Conservation (phyloP, 192 early-diverging fungal genomes). For the Rhizophagus clarus region DNA sequence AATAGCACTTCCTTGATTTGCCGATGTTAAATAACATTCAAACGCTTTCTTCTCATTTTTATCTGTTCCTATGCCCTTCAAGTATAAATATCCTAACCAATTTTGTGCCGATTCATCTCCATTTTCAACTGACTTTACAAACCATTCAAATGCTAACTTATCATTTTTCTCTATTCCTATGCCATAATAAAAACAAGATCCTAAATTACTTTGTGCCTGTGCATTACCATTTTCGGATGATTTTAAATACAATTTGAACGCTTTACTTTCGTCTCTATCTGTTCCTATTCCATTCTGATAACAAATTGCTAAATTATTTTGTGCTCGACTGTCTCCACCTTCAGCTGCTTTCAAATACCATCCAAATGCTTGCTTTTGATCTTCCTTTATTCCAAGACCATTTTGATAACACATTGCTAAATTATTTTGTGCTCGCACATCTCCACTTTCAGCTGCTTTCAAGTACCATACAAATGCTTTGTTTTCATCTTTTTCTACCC, state of each 20-base stretch:
- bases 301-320: constrained; percentile 78
- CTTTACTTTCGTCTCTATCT: constrained; percentile 31
- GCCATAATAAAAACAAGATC: constrained; percentile 56
- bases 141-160: constrained; percentile 53
- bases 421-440: constrained; percentile 59
- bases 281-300: constrained; percentile 80
- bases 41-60: too few relatives aligned
- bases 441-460: constrained; percentile 59
- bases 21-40: too few relatives aligned
- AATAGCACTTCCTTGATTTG: too few relatives aligned
- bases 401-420: constrained; percentile 83
- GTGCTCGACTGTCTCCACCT: constrained; percentile 59
- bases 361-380: constrained; percentile 63
- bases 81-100: too few relatives aligned
- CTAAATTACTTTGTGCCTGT: constrained; percentile 54
- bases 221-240: constrained; percentile 58
- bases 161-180: constrained; percentile 69
- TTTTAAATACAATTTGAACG: constrained; percentile 59
- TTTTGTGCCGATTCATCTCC: constrained; percentile 9
- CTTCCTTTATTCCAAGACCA: constrained; percentile 66
- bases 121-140: constrained; percentile 50
- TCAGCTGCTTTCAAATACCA: constrained; percentile 37
- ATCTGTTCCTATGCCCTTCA: too few relatives aligned
- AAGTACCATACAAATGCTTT: constrained; percentile 63
- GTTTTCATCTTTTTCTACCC: constrained; percentile 50